Percentiles rank a stretch among this genome's conserved stretches.
These are phyloP conservation scores for Vigna nakashimae DNA, from an alignment of 306 rosid species.

Conservation along the genomic window DNA sequence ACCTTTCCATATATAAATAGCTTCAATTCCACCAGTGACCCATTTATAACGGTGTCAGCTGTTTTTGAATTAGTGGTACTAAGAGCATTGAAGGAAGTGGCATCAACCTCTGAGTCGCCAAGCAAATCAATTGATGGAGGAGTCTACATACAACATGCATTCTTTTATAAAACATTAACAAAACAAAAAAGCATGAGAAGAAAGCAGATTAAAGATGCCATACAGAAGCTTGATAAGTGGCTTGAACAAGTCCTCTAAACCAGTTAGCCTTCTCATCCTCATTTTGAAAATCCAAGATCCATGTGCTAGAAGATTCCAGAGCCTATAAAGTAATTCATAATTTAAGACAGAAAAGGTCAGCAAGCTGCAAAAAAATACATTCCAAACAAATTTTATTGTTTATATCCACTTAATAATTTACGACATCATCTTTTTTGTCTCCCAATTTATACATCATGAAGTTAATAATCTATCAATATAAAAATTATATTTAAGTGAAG, in stretches of 20 bases:
- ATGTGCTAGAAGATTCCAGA: slow-evolving; percentile 91
- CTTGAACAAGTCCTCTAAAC: slow-evolving; percentile 83
- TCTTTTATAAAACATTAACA: slow-evolving; percentile 15
- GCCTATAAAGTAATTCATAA: slow-evolving; percentile 56
- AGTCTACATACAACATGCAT: slow-evolving; percentile 60
- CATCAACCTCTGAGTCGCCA: slow-evolving; percentile 50
- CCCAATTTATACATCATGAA: not conserved
- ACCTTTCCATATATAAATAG: slow-evolving; percentile 93
- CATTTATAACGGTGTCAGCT: slow-evolving; percentile 87
- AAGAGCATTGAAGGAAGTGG: slow-evolving; percentile 52
- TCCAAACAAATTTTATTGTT: slow-evolving; percentile 1
- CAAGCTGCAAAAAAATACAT: slow-evolving; percentile 17
- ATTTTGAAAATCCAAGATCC: slow-evolving; percentile 77
- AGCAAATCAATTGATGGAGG: slow-evolving; percentile 71
- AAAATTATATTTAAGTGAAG: not conserved
- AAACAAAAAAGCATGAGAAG: slow-evolving; percentile 11
- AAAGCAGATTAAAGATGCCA: slow-evolving; percentile 22
- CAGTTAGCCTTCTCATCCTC: slow-evolving; percentile 77
- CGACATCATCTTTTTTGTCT: not conserved
- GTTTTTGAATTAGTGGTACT: slow-evolving; percentile 53
- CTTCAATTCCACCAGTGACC: slow-evolving; percentile 80
- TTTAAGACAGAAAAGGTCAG: slow-evolving; percentile 3
- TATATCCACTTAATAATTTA: slow-evolving; percentile 2
- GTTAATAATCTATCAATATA: not conserved
- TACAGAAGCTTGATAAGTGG: slow-evolving; percentile 98